Evolutionary conservation across 2,329 filamentous ascomycete species (phyloP).

Genomic region (Fusarium bactridioides): DNA sequence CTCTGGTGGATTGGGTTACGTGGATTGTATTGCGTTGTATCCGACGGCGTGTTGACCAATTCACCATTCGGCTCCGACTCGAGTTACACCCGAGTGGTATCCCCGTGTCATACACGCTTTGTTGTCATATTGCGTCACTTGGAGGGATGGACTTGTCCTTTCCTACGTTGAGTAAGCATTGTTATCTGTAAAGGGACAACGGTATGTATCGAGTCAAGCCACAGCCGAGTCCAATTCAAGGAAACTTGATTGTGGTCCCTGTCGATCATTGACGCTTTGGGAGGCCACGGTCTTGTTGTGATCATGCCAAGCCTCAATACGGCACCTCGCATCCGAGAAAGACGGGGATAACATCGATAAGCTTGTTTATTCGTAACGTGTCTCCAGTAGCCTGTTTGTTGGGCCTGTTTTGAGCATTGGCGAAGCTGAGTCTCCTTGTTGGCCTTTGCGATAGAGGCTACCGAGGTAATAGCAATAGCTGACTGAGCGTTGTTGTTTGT

Average conservation of each 20-base stretch:
- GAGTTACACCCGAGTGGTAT: conserved; percentile 1
- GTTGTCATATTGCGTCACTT: neutral
- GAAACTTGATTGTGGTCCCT: conserved; percentile 18
- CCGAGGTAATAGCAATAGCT: neutral
- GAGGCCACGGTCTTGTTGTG: neutral
- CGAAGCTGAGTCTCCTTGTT: neutral
- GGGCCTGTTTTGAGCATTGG: conserved; percentile 6
- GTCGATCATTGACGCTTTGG: conserved; percentile 11
- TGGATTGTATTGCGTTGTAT: neutral
- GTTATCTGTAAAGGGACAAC: neutral
- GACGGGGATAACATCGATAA: conserved; percentile 21
- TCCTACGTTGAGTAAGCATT: neutral
- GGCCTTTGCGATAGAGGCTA: neutral
- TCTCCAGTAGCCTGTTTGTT: conserved; percentile 33
- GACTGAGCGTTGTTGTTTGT: neutral
- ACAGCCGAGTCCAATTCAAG: neutral
- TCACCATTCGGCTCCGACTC: conserved; percentile 4
- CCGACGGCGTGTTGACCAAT: neutral
- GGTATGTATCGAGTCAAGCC: conserved; percentile 3
- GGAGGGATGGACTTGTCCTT: neutral
- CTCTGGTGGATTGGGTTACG: neutral
- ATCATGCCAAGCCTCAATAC: conserved; percentile 20
- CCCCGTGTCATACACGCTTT: conserved; percentile 1
- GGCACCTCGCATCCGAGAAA: conserved; percentile 26
- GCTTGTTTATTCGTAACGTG: conserved; percentile 15